Evolutionary conservation across 805 yeast species (phyloP), one percentile per base, ranked within the genome.

Genomic region (Yarrowia osloensis): DNA sequence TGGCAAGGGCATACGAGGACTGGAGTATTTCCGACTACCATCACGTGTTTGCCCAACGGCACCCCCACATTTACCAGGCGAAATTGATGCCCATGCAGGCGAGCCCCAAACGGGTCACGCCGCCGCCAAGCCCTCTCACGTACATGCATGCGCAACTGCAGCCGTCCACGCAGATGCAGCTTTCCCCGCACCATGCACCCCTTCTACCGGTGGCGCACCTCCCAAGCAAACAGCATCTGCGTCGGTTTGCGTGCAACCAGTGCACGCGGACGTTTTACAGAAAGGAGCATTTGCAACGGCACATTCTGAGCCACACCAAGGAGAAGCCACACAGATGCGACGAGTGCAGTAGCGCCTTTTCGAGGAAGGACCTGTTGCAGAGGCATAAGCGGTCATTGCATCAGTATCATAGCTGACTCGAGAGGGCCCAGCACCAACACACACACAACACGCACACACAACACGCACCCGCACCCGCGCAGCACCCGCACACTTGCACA

Each of bases 241-340:
- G 66, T 4, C 19, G 66, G 29, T 61, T 61, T 61, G 54, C 66
- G 1, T 61, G 66, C 54, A 33, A 31, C 31, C 52, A 44, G 54
- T 61, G 66, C 42, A 24, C 66, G 3, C 29, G 54, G 24, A 42
- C 42, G 19, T 61, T 61, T 29, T 61, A 61, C 54, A 21, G 66
- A 5, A 61, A 61, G 54, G 66, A 61, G 66, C 66, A 61, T 17
- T 29, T 61, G 42, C 66, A 61, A 28, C 28, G 66, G 33, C 66
- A 61, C 9, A 44, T 44, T 31, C 54, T 61, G 26, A 61, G 66
- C 26, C 66, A 61, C 19, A 61, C 66, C 44, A 61, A 61, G 44
- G 66, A 61, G 7, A 44, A 46, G 33, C 66, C 66, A 4, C 66
- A 61, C 22, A 12, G 44, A 5, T 61, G 66, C 12, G 42, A 29